Conservation (phyloP, 73 alveolate genomes). For the Effrenium voratum region DNA sequence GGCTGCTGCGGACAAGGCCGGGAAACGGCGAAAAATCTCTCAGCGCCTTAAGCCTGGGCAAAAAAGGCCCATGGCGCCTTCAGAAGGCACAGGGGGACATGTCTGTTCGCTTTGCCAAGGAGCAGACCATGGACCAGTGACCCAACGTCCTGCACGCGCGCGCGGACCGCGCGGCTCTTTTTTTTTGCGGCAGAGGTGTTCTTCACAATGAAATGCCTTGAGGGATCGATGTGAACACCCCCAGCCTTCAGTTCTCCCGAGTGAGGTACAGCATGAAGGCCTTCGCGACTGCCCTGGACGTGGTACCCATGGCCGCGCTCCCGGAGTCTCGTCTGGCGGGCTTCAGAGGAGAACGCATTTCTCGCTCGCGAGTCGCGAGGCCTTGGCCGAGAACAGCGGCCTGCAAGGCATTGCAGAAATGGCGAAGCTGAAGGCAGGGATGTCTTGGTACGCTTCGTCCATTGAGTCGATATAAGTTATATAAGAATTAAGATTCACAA, state of each 20-base stretch:
- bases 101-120: neutral
- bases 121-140: constrained; percentile 93
- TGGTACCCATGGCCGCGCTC: constrained; percentile 96
- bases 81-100: constrained; percentile 62
- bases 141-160: neutral
- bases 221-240: neutral
- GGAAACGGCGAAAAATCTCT: neutral
- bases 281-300: constrained; percentile 99
- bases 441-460: too few species aligned
- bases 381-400: constrained; percentile 99
- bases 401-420: constrained; percentile 98
- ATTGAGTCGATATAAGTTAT: too few species aligned
- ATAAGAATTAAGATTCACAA: too few species aligned
- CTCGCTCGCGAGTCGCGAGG: neutral
- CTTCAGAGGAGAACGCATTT: neutral
- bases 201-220: neutral
- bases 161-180: neutral
- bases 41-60: neutral
- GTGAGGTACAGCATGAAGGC: constrained; percentile 98
- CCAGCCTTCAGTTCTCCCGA: neutral
- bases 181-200: neutral
- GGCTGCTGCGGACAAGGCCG: constrained; percentile 90
- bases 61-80: neutral
- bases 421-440: constrained; percentile 97
- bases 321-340: neutral